A percentile compares a stretch with the other conserved stretches of the same genome.
Conservation (phyloP, 192 early-diverging fungal species). For the Backusella morwellensis region DNA sequence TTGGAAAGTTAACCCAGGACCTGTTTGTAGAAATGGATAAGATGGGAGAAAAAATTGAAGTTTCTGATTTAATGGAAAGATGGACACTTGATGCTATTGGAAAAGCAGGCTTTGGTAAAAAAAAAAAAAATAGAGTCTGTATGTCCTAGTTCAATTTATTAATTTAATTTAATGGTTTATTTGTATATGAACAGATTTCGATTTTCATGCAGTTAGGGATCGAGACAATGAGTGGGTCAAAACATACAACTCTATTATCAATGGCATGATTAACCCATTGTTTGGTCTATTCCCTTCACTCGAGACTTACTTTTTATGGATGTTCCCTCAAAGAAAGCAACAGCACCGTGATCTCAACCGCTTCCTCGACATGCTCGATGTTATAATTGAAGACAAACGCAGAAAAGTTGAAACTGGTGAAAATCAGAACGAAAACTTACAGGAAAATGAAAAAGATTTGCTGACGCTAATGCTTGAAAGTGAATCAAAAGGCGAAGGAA, state of each 20-base stretch:
- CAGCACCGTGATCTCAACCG: not conserved
- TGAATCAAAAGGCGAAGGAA: not conserved
- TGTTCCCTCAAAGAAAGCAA: constrained; percentile 4
- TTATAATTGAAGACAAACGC: constrained; percentile 22
- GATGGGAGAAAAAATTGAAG: not conserved
- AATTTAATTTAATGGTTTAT: no score
- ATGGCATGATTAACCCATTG: not conserved
- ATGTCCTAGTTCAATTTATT: no score
- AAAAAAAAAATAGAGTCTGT: not conserved
- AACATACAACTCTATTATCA: not conserved
- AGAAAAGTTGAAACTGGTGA: not conserved
- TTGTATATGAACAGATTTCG: not conserved
- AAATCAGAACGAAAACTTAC: not conserved
- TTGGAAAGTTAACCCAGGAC: constrained; percentile 16
- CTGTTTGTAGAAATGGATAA: constrained; percentile 15
- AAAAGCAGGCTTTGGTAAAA: constrained; percentile 25
- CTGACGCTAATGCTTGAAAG: constrained; percentile 32
- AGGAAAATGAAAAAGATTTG: constrained; percentile 27
- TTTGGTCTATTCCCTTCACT: not conserved
- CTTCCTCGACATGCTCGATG: constrained; percentile 10
- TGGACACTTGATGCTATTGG: constrained; percentile 29
- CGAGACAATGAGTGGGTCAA: not conserved
- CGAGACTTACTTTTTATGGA: not conserved
- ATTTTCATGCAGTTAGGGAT: not conserved
- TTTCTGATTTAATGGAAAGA: not conserved